Evolutionary conservation across 495 filamentous ascomycete species (phyloP).

Genomic region (Margaritispora aquatica): DNA sequence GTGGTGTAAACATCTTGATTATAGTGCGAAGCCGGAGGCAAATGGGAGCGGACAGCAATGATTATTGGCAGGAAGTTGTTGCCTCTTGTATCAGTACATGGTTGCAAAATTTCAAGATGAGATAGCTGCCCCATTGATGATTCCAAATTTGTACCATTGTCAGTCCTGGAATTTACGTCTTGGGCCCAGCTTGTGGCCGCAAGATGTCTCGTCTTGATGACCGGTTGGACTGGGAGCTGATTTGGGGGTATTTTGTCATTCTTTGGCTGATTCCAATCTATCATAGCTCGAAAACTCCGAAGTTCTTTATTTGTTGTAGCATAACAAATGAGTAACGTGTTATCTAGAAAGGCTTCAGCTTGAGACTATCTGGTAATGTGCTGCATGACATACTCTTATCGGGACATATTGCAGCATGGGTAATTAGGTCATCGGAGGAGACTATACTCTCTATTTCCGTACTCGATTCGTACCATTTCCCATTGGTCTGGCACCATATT

Average conservation of each 20-base stretch:
- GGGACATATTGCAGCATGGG: constrained; percentile 72
- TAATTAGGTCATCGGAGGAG: constrained; percentile 63
- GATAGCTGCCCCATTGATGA: constrained; percentile 54
- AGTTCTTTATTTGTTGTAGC: constrained; percentile 63
- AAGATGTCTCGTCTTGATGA: constrained; percentile 42
- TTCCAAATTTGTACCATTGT: constrained; percentile 38
- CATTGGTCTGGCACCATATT: constrained; percentile 61
- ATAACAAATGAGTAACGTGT: constrained; percentile 54
- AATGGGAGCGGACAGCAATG: not conserved
- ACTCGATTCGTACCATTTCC: constrained; percentile 58
- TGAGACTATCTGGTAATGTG: not conserved
- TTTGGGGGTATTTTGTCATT: constrained; percentile 32
- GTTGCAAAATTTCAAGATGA: constrained; percentile 61
- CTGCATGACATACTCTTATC: constrained; percentile 51
- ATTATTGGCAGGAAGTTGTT: constrained; percentile 44
- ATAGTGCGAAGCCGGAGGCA: constrained; percentile 39
- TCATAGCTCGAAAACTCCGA: constrained; percentile 51
- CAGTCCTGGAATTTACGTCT: constrained; percentile 21
- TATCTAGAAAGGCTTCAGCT: constrained; percentile 27
- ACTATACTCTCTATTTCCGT: constrained; percentile 64
- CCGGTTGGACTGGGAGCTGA: constrained; percentile 31
- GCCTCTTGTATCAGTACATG: constrained; percentile 33
- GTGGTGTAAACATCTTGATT: constrained; percentile 58
- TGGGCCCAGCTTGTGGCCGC: constrained; percentile 44
- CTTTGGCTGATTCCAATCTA: constrained; percentile 44